Base-by-base conservation (phyloP, 805 yeast species). In the Pichia nakasei region DNA sequence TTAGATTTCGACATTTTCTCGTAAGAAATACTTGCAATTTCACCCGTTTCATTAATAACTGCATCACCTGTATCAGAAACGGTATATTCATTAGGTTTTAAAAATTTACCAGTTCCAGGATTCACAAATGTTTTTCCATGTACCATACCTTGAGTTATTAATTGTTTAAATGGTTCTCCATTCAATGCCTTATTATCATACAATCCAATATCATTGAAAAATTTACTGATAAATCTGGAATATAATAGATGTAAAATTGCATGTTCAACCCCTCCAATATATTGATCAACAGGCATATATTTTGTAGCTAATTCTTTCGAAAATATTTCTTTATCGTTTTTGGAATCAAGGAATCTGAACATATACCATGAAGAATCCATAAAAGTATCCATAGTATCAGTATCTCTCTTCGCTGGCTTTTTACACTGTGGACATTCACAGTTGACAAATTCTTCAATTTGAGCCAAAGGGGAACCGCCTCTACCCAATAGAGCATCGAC, bases 1-100 rank as follows among this genome's bases (percentile, higher is more conserved):
- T 93, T 93, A 1, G 97, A 89, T 63, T 93, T 93, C 2, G 97
- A 89, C 98, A 93, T 93, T 58, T 93, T 93, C 57, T 93, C 97
- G 57, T 61, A 87, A 0, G 85, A 66, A 2, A 85, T 59, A 0
- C 47, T 44, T 0, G 95, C 86, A 0, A 55, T 48, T 31, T 59
- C 55, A 1, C 82, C 83, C 0, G 82, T 68, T 0, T 60, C 69
- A 27, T 56, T 69, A 9, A 84, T 68, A 4, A 61, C 52, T 2
- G 82, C 81, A 2, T 59, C 60, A 0, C 72, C 61, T 41, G 68
- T 65, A 0, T 66, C 44, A 11, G 48, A 39, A 3, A 60, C 35
- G 34, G 74, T 80, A 12, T 85, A 59, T 53, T 93, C 97, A 1
- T 81, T 79, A 0, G 94, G 91, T 53, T 78, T 85, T 51, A 93